A percentile compares a stretch with the other conserved stretches of the same genome.
Evolutionary conservation across 176 grass and related monocot species (phyloP).

Genomic region (Dendrocalamus sinicus): DNA sequence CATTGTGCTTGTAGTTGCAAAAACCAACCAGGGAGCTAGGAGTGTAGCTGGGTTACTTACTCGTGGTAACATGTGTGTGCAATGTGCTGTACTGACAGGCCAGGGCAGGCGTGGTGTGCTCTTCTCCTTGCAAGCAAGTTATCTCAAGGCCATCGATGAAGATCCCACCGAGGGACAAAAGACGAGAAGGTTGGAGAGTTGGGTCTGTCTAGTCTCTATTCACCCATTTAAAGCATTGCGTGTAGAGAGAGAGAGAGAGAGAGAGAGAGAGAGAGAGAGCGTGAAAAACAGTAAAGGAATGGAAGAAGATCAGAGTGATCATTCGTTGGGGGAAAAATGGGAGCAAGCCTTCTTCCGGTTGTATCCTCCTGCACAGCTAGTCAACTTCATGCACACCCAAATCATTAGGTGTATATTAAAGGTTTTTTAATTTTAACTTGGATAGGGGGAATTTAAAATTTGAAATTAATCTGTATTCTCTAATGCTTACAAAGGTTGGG

Average conservation of each 20-base stretch:
- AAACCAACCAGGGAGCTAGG: background rate
- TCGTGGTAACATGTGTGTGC: slow-evolving; percentile 51
- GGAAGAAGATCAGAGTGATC: slow-evolving; percentile 15
- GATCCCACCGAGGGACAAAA: slow-evolving; percentile 81
- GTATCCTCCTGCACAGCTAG: background rate
- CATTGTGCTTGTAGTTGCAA: background rate
- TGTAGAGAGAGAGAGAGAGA: slow-evolving; percentile 50
- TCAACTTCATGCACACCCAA: background rate
- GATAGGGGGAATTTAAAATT: background rate
- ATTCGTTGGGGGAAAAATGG: background rate
- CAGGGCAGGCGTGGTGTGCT: slow-evolving; percentile 33
- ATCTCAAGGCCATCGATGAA: slow-evolving; percentile 66
- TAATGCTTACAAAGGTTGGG: background rate
- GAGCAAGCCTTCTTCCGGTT: background rate
- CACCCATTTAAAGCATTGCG: slow-evolving; percentile 98
- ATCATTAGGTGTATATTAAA: background rate
- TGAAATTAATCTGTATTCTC: background rate
- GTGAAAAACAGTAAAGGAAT: background rate
- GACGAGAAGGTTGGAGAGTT: slow-evolving; percentile 62
- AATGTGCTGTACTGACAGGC: slow-evolving; percentile 54
- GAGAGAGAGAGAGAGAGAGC: slow-evolving; percentile 27
- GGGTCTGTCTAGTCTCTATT: slow-evolving; percentile 75
- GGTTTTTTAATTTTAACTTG: background rate
- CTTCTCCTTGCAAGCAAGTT: slow-evolving; percentile 59
- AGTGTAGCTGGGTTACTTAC: slow-evolving; percentile 39